These are phyloP conservation scores for Linnemannia schmuckeri DNA, from an alignment of 192 early-diverging fungal genomes.

Conservation along the genomic window DNA sequence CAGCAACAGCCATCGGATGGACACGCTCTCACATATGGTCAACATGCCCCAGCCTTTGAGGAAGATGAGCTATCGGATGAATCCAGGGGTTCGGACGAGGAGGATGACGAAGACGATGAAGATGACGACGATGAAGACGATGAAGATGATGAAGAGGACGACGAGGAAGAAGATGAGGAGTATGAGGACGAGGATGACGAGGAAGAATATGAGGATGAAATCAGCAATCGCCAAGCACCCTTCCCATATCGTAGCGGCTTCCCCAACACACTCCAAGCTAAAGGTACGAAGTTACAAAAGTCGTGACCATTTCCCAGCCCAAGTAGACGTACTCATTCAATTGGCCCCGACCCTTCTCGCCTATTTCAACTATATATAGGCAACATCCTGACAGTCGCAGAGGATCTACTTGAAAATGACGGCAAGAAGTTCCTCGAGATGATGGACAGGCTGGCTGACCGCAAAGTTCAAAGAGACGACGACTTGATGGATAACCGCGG, in stretches of 20 bases:
- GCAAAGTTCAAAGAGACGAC: conserved; percentile 86
- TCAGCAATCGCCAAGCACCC: conserved; percentile 58
- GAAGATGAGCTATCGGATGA: conserved; percentile 60
- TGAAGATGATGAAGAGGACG: conserved; percentile 64
- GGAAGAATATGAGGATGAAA: conserved; percentile 64
- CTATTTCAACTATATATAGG: conserved; percentile 37
- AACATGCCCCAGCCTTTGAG: conserved; percentile 55
- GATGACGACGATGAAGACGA: conserved; percentile 64
- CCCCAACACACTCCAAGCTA: conserved; percentile 82
- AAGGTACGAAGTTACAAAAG: conserved; percentile 64
- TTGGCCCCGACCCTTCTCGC: conserved; percentile 1
- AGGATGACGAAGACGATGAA: conserved; percentile 58
- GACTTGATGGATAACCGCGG: conserved; percentile 64
- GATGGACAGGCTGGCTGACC: conserved; percentile 95
- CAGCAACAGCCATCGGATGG: conserved; percentile 67
- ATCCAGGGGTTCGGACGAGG: conserved; percentile 56
- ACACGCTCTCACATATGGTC: conserved; percentile 53
- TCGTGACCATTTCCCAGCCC: background rate
- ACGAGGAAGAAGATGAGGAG: conserved; percentile 66
- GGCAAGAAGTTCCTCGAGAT: conserved; percentile 96
- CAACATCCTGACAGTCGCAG: conserved; percentile 81
- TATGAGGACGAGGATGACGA: conserved; percentile 74
- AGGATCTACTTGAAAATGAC: conserved; percentile 92
- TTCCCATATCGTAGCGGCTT: conserved; percentile 69
- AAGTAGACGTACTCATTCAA: background rate